These are phyloP conservation scores for Grifola frondosa DNA, from an alignment of 1,284 basidiomycete genomes.

Conservation along the genomic window DNA sequence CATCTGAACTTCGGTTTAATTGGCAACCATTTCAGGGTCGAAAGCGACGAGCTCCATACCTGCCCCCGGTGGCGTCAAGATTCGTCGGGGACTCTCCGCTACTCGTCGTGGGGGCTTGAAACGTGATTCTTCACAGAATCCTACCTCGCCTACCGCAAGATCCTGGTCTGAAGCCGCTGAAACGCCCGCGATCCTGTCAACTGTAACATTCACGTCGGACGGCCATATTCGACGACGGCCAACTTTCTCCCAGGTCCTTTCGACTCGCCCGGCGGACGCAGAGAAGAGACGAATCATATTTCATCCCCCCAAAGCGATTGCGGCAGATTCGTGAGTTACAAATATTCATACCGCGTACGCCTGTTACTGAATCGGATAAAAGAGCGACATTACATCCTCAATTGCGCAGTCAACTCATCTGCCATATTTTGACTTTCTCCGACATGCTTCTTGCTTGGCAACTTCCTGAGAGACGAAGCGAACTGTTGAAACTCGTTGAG, in stretches of 20 bases:
- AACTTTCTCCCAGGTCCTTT: conserved; percentile 40
- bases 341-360: background rate
- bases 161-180: conserved; percentile 54
- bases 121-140: conserved; percentile 26
- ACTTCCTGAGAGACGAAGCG: conserved; percentile 64
- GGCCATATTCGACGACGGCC: conserved; percentile 33
- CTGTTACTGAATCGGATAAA: background rate
- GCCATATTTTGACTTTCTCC: conserved; percentile 70
- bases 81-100: conserved; percentile 2
- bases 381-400: conserved; percentile 13
- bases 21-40: conserved; percentile 1
- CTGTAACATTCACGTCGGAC: conserved; percentile 42
- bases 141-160: conserved; percentile 40
- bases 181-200: conserved; percentile 17
- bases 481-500: conserved; percentile 64
- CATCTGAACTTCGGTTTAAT: background rate
- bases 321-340: conserved; percentile 21
- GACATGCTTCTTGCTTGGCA: conserved; percentile 75
- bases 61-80: conserved; percentile 1
- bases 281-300: conserved; percentile 38
- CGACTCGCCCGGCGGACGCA: conserved; percentile 24
- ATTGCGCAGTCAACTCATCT: conserved; percentile 43
- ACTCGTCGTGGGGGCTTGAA: conserved; percentile 7
- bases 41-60: background rate
- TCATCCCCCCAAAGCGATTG: conserved; percentile 24